Percentiles rank a stretch among this genome's conserved stretches.
Evolutionary conservation across 352 stramenopile species (phyloP).

Genomic region (Globisporangium carolinianum): DNA sequence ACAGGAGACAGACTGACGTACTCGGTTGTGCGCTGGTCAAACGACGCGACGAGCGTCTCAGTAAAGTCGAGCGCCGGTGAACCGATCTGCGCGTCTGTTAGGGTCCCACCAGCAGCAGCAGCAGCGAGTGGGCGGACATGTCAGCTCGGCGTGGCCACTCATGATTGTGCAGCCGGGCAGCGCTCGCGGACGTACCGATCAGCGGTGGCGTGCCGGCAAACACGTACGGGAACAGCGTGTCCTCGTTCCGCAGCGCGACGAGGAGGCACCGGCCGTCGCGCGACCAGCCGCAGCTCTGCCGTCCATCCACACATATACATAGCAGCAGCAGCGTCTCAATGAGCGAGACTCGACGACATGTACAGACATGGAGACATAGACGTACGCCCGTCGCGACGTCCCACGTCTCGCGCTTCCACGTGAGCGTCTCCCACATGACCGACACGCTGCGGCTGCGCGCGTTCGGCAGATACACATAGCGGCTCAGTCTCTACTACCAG

Average conservation of each 20-base stretch:
- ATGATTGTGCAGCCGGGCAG: no score
- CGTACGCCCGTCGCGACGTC: slow-evolving; percentile 54
- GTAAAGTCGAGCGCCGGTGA: slow-evolving; percentile 60
- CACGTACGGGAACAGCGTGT: slow-evolving; percentile 64
- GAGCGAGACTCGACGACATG: not conserved
- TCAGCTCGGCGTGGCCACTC: no score
- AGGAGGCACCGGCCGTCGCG: slow-evolving; percentile 61
- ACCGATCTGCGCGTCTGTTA: slow-evolving; percentile 62
- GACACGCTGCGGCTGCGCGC: slow-evolving; percentile 37
- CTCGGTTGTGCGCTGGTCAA: slow-evolving; percentile 55
- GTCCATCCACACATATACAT: not conserved
- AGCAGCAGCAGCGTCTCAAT: not conserved
- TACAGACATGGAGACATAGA: not conserved
- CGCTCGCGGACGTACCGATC: slow-evolving; percentile 30
- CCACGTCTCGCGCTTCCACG: slow-evolving; percentile 77
- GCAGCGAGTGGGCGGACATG: no score
- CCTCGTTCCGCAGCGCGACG: slow-evolving; percentile 48
- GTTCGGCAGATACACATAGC: no score
- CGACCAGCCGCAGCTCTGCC: slow-evolving; percentile 63
- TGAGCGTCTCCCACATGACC: slow-evolving; percentile 74
- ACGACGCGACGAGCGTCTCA: slow-evolving; percentile 50
- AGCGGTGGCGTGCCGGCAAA: slow-evolving; percentile 48
- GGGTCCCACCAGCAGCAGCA: not conserved
- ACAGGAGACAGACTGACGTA: slow-evolving; percentile 12
- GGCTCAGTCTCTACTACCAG: not conserved